These are phyloP conservation scores for Otatea glauca DNA, from an alignment of 176 grass and related monocot genomes.

Conservation along the genomic window DNA sequence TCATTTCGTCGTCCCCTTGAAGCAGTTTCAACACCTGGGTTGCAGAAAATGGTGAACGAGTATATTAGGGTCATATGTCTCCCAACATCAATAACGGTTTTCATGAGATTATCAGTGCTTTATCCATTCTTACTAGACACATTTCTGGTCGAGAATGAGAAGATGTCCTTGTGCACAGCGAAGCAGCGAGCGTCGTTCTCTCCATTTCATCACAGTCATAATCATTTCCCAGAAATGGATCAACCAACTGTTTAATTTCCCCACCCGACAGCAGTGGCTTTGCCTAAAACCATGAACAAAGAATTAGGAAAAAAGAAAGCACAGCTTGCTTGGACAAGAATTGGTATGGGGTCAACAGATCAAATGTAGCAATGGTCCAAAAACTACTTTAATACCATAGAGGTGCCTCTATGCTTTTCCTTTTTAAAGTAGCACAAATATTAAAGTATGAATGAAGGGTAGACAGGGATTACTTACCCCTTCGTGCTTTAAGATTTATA, in stretches of 20 bases:
- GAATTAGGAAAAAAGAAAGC: background rate
- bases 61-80: background rate
- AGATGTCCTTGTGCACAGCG: constrained; percentile 67
- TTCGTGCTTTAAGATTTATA: no score
- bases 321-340: background rate
- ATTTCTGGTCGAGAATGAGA: constrained; percentile 70
- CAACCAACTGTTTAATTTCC: constrained; percentile 70
- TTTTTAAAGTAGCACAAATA: no score
- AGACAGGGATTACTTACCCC: no score
- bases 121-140: constrained; percentile 59
- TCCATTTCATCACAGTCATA: constrained; percentile 77
- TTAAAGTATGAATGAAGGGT: no score
- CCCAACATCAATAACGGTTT: background rate
- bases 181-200: constrained; percentile 68
- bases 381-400: background rate
- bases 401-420: no score
- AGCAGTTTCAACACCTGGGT: constrained; percentile 71
- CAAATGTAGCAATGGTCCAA: background rate
- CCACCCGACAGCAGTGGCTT: constrained; percentile 71
- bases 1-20: constrained; percentile 65
- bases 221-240: constrained; percentile 63
- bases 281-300: constrained; percentile 57
- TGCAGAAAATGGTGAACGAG: background rate
- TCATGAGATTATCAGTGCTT: background rate
- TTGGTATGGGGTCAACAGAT: background rate